phyloP scores from a whole-genome alignment of 2,329 filamentous ascomycete genomes.

The Apiospora kogelbergensis region DNA sequence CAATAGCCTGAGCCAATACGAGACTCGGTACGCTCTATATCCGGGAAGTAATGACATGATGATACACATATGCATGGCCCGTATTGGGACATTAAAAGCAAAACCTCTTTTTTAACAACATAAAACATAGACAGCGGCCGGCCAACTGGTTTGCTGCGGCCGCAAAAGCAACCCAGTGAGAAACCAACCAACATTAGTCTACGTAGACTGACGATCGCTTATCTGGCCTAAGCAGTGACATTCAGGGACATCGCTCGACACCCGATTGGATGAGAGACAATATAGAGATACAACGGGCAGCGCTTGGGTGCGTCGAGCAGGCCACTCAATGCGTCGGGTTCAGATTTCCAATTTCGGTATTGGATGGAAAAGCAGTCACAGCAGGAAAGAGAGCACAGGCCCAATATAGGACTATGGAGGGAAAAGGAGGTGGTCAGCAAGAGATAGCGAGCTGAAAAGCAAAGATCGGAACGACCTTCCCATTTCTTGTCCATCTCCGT shows the following conservation, averaged over 20 bases:
- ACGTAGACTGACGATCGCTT: neutral
- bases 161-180: neutral
- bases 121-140: neutral
- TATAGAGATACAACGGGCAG: neutral
- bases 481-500: neutral
- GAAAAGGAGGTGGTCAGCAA: neutral
- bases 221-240: neutral
- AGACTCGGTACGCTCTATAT: no score
- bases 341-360: neutral
- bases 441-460: neutral
- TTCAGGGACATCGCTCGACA: neutral
- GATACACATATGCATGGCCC: neutral
- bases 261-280: neutral
- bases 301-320: neutral
- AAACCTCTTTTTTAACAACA: no score
- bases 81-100: neutral
- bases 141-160: neutral
- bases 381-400: neutral
- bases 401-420: neutral
- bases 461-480: neutral
- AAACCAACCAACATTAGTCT: neutral
- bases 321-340: neutral
- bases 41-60: no score
- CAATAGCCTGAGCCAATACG: no score
- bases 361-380: neutral